Conservation (phyloP, 1,284 basidiomycete genomes). For the Athelia psychrophila region DNA sequence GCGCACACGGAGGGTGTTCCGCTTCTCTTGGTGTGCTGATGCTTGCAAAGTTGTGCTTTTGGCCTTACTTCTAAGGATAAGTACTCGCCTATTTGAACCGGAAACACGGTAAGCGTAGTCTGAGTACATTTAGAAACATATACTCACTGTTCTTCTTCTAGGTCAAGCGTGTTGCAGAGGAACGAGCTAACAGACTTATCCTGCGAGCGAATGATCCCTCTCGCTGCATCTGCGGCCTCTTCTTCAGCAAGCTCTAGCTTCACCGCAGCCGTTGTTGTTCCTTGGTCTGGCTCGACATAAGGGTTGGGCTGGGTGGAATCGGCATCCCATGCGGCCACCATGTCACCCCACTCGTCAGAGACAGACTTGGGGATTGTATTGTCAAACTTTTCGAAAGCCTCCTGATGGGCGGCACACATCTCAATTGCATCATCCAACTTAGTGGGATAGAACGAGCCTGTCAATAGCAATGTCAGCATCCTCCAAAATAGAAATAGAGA, state of each 20-base stretch:
- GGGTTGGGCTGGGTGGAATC: slow-evolving; percentile 4
- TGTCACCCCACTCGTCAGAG: slow-evolving; percentile 1
- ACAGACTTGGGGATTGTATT: not conserved
- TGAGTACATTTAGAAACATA: not conserved
- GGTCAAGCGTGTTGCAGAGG: not conserved
- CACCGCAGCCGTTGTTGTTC: not conserved
- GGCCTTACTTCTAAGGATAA: too few species aligned
- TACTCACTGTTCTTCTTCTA: slow-evolving; percentile 10
- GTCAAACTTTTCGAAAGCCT: slow-evolving; percentile 5
- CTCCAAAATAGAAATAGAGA: too few species aligned
- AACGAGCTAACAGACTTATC: slow-evolving; percentile 5
- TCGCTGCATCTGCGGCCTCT: slow-evolving; percentile 2
- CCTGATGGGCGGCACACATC: not conserved
- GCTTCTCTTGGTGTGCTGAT: not conserved
- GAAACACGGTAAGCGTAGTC: not conserved
- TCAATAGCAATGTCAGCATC: too few species aligned
- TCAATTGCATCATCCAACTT: not conserved
- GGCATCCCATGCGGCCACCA: slow-evolving; percentile 4
- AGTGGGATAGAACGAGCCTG: not conserved
- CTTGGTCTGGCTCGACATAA: slow-evolving; percentile 2
- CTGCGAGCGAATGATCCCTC: slow-evolving; percentile 1
- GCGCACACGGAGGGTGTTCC: not conserved
- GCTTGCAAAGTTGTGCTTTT: not conserved
- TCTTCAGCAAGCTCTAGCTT: slow-evolving; percentile 2
- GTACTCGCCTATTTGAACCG: not conserved